These are phyloP conservation scores for Rhodomyrtus tomentosa DNA, from an alignment of 345 rosid species.

Conservation along the genomic window DNA sequence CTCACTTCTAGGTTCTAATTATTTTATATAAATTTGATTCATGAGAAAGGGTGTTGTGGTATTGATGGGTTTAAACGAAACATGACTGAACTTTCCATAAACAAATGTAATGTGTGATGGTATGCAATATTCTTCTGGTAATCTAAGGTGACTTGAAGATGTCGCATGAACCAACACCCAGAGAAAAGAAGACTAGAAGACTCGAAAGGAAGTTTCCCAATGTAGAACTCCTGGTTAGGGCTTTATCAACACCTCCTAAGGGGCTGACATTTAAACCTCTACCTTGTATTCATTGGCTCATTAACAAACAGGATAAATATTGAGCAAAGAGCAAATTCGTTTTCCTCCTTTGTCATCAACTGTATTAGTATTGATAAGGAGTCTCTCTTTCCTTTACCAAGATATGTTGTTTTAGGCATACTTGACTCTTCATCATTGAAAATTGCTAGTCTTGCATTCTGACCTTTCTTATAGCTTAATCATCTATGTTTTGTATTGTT, in stretches of 20 bases:
- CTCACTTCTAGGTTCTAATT: not conserved
- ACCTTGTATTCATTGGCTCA: not conserved
- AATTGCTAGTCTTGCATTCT: not conserved
- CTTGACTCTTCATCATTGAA: not conserved
- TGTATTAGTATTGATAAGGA: not conserved
- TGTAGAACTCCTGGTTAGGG: not conserved
- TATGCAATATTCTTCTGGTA: not conserved
- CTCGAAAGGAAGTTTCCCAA: not conserved
- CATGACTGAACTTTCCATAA: not conserved
- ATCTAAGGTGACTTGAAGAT: not conserved
- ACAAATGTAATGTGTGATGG: not conserved
- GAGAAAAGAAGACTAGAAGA: not conserved
- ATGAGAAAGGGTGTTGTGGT: not conserved
- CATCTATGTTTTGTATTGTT: conserved; percentile 2
- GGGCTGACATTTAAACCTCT: not conserved
- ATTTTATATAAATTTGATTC: not conserved
- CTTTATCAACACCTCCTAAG: not conserved
- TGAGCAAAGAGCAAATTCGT: not conserved
- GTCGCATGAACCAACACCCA: not conserved
- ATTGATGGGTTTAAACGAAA: not conserved
- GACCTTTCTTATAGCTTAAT: not conserved
- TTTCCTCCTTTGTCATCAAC: not conserved
- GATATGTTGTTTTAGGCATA: not conserved
- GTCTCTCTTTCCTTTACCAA: not conserved
- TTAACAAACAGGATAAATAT: not conserved